Conservation (phyloP, 306 rosid genomes). For the Cucurbita pepo region DNA sequence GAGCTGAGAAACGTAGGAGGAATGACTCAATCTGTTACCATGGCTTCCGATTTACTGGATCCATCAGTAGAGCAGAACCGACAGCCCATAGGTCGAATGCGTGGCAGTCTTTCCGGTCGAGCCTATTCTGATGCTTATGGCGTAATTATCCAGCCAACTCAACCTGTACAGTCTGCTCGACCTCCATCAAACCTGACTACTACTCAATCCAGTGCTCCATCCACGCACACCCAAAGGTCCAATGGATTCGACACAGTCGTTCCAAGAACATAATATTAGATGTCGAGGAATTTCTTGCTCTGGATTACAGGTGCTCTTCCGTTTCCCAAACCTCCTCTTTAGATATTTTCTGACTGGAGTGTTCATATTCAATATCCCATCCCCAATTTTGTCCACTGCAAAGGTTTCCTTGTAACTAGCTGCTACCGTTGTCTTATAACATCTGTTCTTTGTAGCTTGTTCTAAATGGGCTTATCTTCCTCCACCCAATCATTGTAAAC, state of each 20-base stretch:
- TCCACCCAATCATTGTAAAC: neutral
- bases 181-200: slow-evolving; percentile 7
- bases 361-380: neutral
- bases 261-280: neutral
- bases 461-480: neutral
- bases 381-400: neutral
- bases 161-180: slow-evolving; percentile 12
- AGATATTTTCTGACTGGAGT: neutral
- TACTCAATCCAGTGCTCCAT: slow-evolving; percentile 5
- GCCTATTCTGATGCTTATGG: slow-evolving; percentile 21
- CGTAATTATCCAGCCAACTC: slow-evolving; percentile 48
- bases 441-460: neutral
- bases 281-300: neutral
- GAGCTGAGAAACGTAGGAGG: slow-evolving; percentile 30
- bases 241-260: neutral
- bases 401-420: neutral
- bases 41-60: slow-evolving; percentile 19
- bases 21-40: slow-evolving; percentile 23
- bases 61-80: slow-evolving; percentile 33
- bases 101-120: slow-evolving; percentile 61
- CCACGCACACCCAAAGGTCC: neutral
- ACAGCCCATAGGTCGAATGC: slow-evolving; percentile 64
- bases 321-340: neutral
- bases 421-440: neutral
- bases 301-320: neutral